Evolutionary conservation across 2,329 filamentous ascomycete genomes (phyloP).

Genomic region (Colletotrichum cordylinicola): DNA sequence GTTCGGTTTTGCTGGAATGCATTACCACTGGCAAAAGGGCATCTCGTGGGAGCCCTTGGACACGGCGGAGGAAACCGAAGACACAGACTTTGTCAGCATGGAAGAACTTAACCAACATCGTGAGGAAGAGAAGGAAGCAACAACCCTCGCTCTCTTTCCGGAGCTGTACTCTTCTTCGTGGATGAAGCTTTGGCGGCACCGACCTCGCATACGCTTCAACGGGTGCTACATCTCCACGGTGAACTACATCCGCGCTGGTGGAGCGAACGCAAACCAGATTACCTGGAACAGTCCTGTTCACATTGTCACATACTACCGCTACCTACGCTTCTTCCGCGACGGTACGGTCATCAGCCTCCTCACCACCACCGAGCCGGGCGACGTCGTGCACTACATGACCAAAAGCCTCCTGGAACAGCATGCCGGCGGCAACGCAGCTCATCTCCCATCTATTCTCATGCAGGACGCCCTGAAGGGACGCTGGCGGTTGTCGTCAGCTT

Average conservation of each 20-base stretch:
- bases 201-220: constrained; percentile 90
- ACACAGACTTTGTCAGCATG: constrained; percentile 37
- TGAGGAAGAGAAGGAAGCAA: constrained; percentile 36
- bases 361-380: constrained; percentile 80
- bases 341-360: constrained; percentile 83
- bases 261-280: constrained; percentile 70
- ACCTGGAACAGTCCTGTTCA: constrained; percentile 86
- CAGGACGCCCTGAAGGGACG: constrained; percentile 65
- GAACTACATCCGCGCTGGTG: constrained; percentile 89
- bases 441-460: constrained; percentile 63
- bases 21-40: constrained; percentile 75
- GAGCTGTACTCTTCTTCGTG: constrained; percentile 57
- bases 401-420: constrained; percentile 67
- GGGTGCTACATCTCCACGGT: constrained; percentile 97
- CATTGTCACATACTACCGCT: constrained; percentile 97
- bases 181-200: constrained; percentile 77
- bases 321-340: constrained; percentile 90
- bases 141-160: constrained; percentile 48
- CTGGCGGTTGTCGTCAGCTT: constrained; percentile 45
- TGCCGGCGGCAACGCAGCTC: constrained; percentile 32
- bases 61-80: constrained; percentile 35
- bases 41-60: constrained; percentile 60
- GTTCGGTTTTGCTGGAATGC: constrained; percentile 84
- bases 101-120: constrained; percentile 40
- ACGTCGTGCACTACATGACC: constrained; percentile 85